Evolutionary conservation across 1,139 yeast genomes (phyloP).

Genomic region (Sugiyamaella sp.): DNA sequence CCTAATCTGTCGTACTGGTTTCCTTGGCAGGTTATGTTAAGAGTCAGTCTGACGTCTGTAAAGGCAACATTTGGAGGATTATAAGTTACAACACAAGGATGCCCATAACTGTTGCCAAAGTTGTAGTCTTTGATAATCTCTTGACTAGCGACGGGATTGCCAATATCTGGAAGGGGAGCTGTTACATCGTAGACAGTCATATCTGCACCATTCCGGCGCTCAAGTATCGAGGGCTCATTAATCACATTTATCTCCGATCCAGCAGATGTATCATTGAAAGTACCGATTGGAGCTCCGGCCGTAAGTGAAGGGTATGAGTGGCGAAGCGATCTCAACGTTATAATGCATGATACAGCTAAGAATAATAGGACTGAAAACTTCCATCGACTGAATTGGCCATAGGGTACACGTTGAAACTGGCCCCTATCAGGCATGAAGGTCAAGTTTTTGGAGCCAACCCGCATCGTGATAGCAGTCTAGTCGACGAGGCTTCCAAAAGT

Average conservation of each 20-base stretch:
- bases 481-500: background rate
- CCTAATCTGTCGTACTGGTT: constrained; percentile 78
- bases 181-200: constrained; percentile 5
- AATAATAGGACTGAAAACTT: background rate
- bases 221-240: background rate
- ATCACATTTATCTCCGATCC: background rate
- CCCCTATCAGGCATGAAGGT: background rate
- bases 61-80: constrained; percentile 50
- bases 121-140: constrained; percentile 47
- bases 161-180: constrained; percentile 13
- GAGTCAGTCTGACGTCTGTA: constrained; percentile 61
- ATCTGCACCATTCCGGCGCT: background rate
- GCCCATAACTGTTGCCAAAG: constrained; percentile 64
- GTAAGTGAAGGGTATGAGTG: background rate
- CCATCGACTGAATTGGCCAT: background rate
- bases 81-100: constrained; percentile 51
- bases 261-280: background rate
- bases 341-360: background rate
- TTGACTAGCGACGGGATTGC: constrained; percentile 11
- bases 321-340: background rate
- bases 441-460: background rate
- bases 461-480: background rate
- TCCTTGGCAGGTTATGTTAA: constrained; percentile 63
- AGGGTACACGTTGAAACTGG: background rate
- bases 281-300: background rate